Conservation (phyloP, 2,329 filamentous ascomycete species). For the Alternaria angustiovoidea region DNA sequence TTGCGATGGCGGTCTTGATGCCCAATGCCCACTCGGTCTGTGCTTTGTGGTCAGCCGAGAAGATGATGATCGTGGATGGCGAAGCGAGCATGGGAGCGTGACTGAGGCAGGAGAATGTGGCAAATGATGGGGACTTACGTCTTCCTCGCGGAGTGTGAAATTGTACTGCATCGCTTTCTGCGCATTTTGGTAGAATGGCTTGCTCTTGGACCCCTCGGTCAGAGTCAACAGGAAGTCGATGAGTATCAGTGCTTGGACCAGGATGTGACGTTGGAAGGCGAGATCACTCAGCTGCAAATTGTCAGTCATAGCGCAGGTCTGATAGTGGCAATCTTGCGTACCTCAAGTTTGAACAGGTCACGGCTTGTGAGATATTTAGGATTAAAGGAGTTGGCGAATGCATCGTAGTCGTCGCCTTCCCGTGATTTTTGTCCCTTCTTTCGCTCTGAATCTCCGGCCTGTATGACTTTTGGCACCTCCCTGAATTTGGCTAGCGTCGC, state of each 20-base stretch:
- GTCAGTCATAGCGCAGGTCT: constrained; percentile 39
- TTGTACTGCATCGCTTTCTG: constrained; percentile 90
- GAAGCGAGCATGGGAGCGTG: constrained; percentile 23
- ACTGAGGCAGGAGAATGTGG: constrained; percentile 22
- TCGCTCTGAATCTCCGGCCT: constrained; percentile 72
- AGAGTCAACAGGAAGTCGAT: constrained; percentile 95
- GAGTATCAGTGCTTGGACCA: constrained; percentile 93
- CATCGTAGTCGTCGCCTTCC: constrained; percentile 69
- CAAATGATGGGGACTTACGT: constrained; percentile 65
- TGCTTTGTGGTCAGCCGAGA: constrained; percentile 47
- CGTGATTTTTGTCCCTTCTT: constrained; percentile 65
- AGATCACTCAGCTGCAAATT: constrained; percentile 80
- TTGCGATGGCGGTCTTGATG: constrained; percentile 80
- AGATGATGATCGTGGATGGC: constrained; percentile 33
- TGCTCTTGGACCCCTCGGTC: constrained; percentile 81
- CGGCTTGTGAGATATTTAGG: constrained; percentile 98
- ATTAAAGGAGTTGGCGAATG: constrained; percentile 81
- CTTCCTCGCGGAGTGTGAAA: constrained; percentile 80
- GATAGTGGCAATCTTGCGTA: constrained; percentile 52
- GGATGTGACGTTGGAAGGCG: constrained; percentile 90
- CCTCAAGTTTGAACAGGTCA: constrained; percentile 94
- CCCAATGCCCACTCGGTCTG: constrained; percentile 83
- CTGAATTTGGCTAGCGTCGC: constrained; percentile 79
- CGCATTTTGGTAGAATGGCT: constrained; percentile 71
- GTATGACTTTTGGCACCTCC: constrained; percentile 70